phyloP scores from a whole-genome alignment of 2,329 filamentous ascomycete species.

The Endothia cerciana region DNA sequence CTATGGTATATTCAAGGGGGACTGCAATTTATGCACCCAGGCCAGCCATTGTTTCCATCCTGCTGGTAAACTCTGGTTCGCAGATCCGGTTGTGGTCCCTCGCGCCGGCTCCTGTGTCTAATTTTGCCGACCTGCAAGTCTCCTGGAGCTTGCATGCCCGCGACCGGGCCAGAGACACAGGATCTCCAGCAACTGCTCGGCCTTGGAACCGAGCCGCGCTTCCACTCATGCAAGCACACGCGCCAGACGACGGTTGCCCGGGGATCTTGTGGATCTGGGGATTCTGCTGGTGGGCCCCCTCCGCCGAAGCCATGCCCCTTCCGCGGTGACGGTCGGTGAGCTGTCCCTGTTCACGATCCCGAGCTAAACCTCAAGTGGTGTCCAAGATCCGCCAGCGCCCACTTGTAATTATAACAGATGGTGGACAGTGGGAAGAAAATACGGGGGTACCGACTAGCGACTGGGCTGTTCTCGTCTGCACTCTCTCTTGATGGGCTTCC shows the following conservation, averaged over 20 bases:
- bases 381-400: slow-evolving; percentile 26
- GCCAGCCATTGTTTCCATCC: slow-evolving; percentile 1
- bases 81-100: slow-evolving; percentile 2
- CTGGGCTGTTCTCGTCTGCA: slow-evolving; percentile 6
- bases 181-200: background rate
- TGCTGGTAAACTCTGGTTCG: background rate
- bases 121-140: slow-evolving; percentile 1
- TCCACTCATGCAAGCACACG: background rate
- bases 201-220: slow-evolving; percentile 1
- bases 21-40: background rate
- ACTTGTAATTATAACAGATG: slow-evolving; percentile 27
- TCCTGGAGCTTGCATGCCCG: slow-evolving; percentile 8
- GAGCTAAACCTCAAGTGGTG: slow-evolving; percentile 24
- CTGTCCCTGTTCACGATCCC: slow-evolving; percentile 15
- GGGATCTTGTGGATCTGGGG: slow-evolving; percentile 1
- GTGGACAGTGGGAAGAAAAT: slow-evolving; percentile 10
- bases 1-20: background rate
- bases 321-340: slow-evolving; percentile 20
- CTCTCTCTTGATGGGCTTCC: background rate
- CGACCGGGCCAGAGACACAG: slow-evolving; percentile 3
- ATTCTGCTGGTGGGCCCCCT: background rate
- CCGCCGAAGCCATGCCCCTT: slow-evolving; percentile 7
- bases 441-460: slow-evolving; percentile 4
- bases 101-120: background rate
- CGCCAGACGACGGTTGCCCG: background rate